phyloP scores from a whole-genome alignment of 139 green algal genomes.

The Chloropicon primus region DNA sequence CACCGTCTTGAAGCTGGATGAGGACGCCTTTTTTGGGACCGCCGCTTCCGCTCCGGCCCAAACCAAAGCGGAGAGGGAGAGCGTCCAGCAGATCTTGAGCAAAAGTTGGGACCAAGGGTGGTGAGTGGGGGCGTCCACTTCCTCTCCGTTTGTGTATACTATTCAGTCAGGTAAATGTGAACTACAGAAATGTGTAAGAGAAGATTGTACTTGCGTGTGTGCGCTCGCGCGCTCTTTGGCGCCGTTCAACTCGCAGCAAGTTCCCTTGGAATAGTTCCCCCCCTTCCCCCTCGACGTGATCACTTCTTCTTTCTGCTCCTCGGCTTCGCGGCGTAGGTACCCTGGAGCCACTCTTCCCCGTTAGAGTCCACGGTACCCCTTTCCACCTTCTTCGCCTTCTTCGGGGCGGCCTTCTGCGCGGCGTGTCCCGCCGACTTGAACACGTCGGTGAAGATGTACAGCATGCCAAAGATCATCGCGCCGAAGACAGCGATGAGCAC shows the following conservation, averaged over 20 bases:
- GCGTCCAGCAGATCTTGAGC: neutral
- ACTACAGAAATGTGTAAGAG: too few species aligned
- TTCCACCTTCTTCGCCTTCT: neutral
- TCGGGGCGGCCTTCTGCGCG: neutral
- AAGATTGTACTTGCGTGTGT: too few species aligned
- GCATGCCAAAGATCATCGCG: neutral
- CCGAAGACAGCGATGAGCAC: neutral
- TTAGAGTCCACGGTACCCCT: neutral
- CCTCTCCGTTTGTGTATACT: too few species aligned
- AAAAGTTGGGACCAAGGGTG: neutral
- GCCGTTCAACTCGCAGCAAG: too few species aligned
- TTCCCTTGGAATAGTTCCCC: too few species aligned
- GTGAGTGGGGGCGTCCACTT: too few species aligned
- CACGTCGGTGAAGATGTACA: neutral
- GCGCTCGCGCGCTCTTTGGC: too few species aligned
- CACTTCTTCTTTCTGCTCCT: neutral
- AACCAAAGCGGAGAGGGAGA: neutral
- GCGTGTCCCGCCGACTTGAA: neutral
- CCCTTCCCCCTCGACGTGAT: too few species aligned
- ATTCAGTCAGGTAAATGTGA: too few species aligned
- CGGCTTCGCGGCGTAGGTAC: neutral
- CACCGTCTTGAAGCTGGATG: neutral
- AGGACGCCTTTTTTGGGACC: neutral
- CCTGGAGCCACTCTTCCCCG: neutral
- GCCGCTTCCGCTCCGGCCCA: neutral